Percentiles rank a stretch among this genome's conserved stretches.
Conservation (phyloP, 1,139 yeast species). For the Diutina neorugosa region DNA sequence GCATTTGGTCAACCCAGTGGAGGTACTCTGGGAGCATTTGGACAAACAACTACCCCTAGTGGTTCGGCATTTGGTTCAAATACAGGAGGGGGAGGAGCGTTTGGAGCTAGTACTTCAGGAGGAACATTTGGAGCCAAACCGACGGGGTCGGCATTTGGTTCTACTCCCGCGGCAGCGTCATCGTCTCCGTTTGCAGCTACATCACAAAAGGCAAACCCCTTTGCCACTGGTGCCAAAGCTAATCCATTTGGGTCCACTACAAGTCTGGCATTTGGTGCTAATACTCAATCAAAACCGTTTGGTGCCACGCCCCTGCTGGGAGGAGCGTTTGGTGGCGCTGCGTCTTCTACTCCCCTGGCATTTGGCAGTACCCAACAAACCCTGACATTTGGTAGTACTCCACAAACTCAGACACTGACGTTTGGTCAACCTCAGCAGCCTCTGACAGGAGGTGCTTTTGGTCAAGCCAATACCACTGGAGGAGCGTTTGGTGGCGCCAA, state of each 20-base stretch:
- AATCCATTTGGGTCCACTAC: neutral
- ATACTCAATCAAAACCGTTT: neutral
- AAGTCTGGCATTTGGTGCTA: neutral
- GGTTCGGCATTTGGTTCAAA: neutral
- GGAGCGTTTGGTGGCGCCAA: slow-evolving; percentile 9
- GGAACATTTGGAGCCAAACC: neutral
- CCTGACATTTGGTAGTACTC: neutral
- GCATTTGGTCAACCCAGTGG: neutral
- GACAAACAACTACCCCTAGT: neutral
- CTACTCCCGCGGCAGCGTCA: neutral
- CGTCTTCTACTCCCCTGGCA: slow-evolving; percentile 6
- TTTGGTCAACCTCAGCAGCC: slow-evolving; percentile 5
- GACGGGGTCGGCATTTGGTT: neutral
- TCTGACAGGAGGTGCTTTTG: slow-evolving; percentile 6
- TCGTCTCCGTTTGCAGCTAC: neutral
- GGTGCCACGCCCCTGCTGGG: neutral
- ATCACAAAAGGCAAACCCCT: neutral
- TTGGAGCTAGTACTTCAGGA: neutral
- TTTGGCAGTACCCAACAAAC: neutral
- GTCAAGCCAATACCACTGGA: slow-evolving; percentile 6
- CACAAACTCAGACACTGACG: neutral
- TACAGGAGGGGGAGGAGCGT: neutral
- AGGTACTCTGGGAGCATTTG: neutral
- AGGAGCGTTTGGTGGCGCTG: slow-evolving; percentile 7
- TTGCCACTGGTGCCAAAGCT: neutral